Evolutionary conservation across 1,284 basidiomycete species (phyloP), one percentile per base, ranked within the genome.

Genomic region (Megacollybia platyphylla): DNA sequence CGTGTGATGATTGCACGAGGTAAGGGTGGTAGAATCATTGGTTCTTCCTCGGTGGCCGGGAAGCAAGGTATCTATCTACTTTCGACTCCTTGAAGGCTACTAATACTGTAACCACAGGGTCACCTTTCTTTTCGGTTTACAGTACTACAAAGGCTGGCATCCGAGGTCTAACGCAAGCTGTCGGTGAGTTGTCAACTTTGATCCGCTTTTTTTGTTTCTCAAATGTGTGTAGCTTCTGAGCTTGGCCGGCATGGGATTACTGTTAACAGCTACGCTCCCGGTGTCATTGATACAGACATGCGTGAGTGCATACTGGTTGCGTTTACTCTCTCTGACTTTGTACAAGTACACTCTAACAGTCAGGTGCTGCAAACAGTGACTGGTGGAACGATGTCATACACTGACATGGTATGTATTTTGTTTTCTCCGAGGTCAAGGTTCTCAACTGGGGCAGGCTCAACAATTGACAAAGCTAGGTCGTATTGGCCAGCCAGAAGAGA

Each of bases 21-120:
- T 11, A 32, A 49, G 2, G 61, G 65, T 7, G 66, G 66, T 4
- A 49, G 62, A 28, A 58, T 68, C 3, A 56, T 69, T 15, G 63
- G 62, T 20, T 57, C 59, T 7, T 58, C 59, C 28, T 64, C 62
- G n/a, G 44, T 57, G 1, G 51, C 51, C 0, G 60, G 62, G 3
- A 60, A 63, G 45, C 53, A 52, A 53, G 58, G 62, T 55, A 10
- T n/a, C n/a, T 17, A n/a, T 7, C 7, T 7, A 13, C 15, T 3
- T 11, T 15, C 38, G 10, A 10, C n/a, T 8, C n/a, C 1, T 36
- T 39, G 8, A 27, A 5, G 17, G 17, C 28, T 29, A 5, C 24
- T 11, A 17, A 29, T 13, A 13, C 30, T 37, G 7, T 2, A 29
- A 27, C 44, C 2, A 15, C 35, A 47, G 39, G 37, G 15, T 20